Evolutionary conservation across 164 flowering plant genomes (phyloP), one percentile per base, ranked within the genome.

Genomic region (Annona cherimola): DNA sequence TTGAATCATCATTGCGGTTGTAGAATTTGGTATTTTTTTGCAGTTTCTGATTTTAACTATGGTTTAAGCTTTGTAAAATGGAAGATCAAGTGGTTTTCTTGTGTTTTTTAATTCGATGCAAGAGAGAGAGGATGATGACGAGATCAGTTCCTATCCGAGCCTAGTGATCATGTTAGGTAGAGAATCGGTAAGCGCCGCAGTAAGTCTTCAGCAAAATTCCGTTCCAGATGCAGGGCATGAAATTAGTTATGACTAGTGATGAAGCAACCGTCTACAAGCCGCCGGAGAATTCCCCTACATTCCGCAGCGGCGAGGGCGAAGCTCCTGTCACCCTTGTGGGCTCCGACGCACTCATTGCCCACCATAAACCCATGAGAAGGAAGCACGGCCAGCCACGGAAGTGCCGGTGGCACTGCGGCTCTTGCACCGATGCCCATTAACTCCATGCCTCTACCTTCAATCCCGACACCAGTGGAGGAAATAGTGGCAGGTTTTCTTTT

Each of bases 361-460:
- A 70, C 42, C 77, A 63, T n/a, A 90, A 83, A 64, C 79, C 81
- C 0, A 42, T 84, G 76, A 93, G 86, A 81, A 75, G 84, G 71
- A 93, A 88, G 83, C 86, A 97, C 76, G 98, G 98, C n/a, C 81
- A 97, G 81, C 98, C 98, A 2, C 83, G 97, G 73, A 93, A 93
- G 75, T 90, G 91, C 91, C 0, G 98, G 89, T 72, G 90, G 93
- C 46, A 66, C 88, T 60, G 83, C 87, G 86, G 75, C 85, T 1
- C 57, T 87, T n/a, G 82, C 79, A 35, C 66, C 84, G 46, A 42
- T 80, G 0, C 76, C 87, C 14, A 54, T 75, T 1, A 55, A 79
- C 4, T 70, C 85, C 11, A 69, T 78, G 2, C 71, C 73, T 9
- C 63, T 78, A 4, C 65, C 76, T 14, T n/a, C 75, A 18, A n/a